These are phyloP conservation scores for Populus alba DNA, from an alignment of 345 rosid species.

Conservation along the genomic window DNA sequence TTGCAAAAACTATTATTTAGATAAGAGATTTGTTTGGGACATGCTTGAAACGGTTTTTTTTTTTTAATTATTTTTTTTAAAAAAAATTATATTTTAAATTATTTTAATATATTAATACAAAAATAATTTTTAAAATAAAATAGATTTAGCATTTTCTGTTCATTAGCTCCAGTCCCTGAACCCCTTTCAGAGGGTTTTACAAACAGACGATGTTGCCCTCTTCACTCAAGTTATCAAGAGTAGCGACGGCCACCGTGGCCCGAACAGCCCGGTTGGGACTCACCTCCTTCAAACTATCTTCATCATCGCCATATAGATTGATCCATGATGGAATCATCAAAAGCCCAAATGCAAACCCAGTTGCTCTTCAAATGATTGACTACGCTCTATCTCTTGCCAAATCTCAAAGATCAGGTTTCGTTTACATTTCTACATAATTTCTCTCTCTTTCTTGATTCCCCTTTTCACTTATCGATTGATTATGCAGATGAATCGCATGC, in stretches of 20 bases:
- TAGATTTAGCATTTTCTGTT: too few species aligned
- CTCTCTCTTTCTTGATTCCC: background rate
- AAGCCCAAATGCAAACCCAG: conserved; percentile 52
- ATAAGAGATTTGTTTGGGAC: too few species aligned
- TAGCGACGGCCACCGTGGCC: conserved; percentile 13
- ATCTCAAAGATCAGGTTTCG: conserved; percentile 67
- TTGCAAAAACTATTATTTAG: too few species aligned
- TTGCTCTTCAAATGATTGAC: conserved; percentile 81
- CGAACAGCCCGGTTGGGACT: conserved; percentile 2
- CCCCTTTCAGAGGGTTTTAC: too few species aligned
- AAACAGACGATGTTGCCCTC: conserved; percentile 40
- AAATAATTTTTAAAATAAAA: too few species aligned
- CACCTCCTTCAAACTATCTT: background rate
- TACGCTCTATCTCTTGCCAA: conserved; percentile 76
- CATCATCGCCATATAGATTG: conserved; percentile 29
- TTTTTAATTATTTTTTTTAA: too few species aligned
- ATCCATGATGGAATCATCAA: conserved; percentile 47
- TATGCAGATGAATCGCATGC: conserved; percentile 61
- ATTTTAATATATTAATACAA: too few species aligned
- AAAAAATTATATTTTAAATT: too few species aligned
- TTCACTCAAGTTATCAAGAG: conserved; percentile 36
- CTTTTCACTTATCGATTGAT: background rate
- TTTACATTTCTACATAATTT: background rate
- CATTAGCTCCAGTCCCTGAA: too few species aligned
- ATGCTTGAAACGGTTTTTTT: too few species aligned